Evolutionary conservation across 768 basidiomycete genomes (phyloP), one percentile per base, ranked within the genome.

Genomic region (Boletus sp.): DNA sequence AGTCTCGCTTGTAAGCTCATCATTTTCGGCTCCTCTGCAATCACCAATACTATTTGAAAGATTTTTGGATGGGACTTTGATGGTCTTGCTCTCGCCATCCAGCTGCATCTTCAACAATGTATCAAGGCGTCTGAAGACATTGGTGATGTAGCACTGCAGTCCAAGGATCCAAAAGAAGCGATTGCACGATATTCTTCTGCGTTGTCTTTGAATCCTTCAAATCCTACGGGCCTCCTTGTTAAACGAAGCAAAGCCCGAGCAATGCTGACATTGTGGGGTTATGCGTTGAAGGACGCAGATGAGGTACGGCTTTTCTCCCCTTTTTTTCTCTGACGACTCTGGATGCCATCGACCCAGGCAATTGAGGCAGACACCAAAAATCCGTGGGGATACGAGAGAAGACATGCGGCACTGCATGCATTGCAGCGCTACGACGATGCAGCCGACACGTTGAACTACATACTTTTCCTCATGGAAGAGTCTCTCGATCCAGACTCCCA

Each of bases 61-160:
- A 45, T 61, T 4, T 64, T 60, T 30, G 63, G 54, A 0, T 64
- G 63, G 63, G 20, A 52, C n/a, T 56, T 64, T 46, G 58, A 64
- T 1, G n/a, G 37, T n/a, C 58, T 56, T 11, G 17, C 20, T 4
- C 2, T n/a, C 8, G 42, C 37, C 1, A 47, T 56, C 24, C 40
- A 47, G 8, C 3, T 33, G 9, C 46, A 18, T 2, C 39, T 60
- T 41, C 32, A 15, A 40, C 20, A 32, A 6, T 48, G 52, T 20
- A 5, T 42, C 7, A 28, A 7, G 20, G 8, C 17, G 1, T 17
- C 59, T 3, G 52, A 55, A 53, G 12, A 4, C 7, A 4, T 11
- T 1, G 62, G 50, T 4, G 53, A 63, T 49, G 28, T 5, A 4
- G 62, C 54, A 7, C 0, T 51, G 8, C 9, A n/a, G 15, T 36